phyloP scores from a whole-genome alignment of 805 yeast species.

The Tetrapisispora namnaoensis region DNA sequence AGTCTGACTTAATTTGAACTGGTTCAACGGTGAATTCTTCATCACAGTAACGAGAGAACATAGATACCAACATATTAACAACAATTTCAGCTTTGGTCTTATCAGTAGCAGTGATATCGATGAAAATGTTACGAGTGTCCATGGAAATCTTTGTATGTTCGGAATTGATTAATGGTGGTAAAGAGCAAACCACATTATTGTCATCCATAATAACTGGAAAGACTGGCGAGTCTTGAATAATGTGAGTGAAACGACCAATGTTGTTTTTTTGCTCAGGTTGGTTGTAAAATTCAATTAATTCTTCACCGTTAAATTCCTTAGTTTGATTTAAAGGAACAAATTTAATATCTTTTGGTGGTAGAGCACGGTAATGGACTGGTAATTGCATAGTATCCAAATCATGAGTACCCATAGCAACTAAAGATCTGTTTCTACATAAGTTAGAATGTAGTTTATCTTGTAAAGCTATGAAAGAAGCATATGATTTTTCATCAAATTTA shows the following conservation, averaged over 20 bases:
- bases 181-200: conserved; percentile 66
- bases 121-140: conserved; percentile 77
- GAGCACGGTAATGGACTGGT: conserved; percentile 82
- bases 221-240: conserved; percentile 79
- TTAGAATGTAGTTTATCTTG: conserved; percentile 95
- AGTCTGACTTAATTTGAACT: conserved; percentile 72
- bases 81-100: conserved; percentile 90
- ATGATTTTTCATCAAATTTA: conserved; percentile 70
- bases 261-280: conserved; percentile 69
- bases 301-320: conserved; percentile 59
- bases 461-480: conserved; percentile 88
- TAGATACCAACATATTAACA: conserved; percentile 82
- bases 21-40: conserved; percentile 86
- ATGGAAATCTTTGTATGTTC: conserved; percentile 80
- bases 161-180: conserved; percentile 96
- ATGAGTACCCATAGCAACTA: conserved; percentile 98
- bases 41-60: conserved; percentile 84
- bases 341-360: conserved; percentile 64
- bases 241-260: conserved; percentile 77
- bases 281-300: conserved; percentile 75
- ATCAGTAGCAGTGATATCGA: conserved; percentile 93
- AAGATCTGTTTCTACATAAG: conserved; percentile 91
- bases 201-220: conserved; percentile 84
- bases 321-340: conserved; percentile 70
- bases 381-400: conserved; percentile 73